A percentile compares a stretch with the other conserved stretches of the same genome.
Conservation (phyloP, 805 yeast species). For the Martiniozyma abietophila region DNA sequence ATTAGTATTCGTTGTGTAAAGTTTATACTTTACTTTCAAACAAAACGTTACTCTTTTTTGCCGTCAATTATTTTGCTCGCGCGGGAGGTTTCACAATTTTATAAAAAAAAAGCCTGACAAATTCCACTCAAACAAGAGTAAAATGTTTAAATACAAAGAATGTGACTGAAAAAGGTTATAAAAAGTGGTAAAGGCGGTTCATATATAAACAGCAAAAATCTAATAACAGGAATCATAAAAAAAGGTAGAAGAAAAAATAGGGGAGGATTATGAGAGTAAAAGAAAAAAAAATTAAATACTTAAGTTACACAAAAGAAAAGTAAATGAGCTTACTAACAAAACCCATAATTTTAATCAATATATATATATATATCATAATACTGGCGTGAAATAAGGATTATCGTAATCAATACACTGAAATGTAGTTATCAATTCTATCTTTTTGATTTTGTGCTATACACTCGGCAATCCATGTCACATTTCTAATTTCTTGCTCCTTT, state of each 20-base stretch:
- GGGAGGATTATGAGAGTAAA: background rate
- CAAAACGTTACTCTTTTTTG: background rate
- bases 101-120: too few relatives aligned
- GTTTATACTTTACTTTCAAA: background rate
- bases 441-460: constrained; percentile 98
- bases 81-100: too few relatives aligned
- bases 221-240: background rate
- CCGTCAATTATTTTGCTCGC: background rate
- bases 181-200: too few relatives aligned
- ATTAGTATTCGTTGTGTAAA: background rate
- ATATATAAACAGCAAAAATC: too few relatives aligned
- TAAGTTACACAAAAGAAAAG: background rate
- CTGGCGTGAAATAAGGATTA: background rate
- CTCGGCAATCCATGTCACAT: constrained; percentile 99
- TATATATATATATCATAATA: too few relatives aligned
- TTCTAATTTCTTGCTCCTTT: constrained; percentile 93
- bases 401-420: constrained; percentile 58
- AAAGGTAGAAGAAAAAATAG: background rate
- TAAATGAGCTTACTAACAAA: background rate
- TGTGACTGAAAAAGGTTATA: too few relatives aligned
- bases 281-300: background rate
- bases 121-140: too few relatives aligned
- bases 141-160: too few relatives aligned
- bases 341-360: too few relatives aligned
- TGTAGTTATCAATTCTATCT: constrained; percentile 84